Base-by-base conservation (phyloP, 257 asterid species). In the Misopates orontium region DNA sequence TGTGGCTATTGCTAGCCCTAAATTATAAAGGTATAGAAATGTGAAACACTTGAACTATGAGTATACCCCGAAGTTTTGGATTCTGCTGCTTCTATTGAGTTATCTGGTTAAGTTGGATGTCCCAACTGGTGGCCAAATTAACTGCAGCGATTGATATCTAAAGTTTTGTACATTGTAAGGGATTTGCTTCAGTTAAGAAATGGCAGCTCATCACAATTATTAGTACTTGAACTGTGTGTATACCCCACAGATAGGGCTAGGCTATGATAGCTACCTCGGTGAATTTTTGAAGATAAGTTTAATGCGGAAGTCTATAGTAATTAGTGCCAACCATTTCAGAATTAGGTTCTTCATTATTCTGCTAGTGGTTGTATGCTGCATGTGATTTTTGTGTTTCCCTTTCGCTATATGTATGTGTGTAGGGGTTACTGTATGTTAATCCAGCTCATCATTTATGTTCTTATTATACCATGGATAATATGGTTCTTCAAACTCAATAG, bases 301-400 rank as follows among this genome's bases (percentile, higher is more conserved):
- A n/a, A 65, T 17, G 25, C 41, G 41, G 64, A 2, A 36, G 42
- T 36, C 42, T 9, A 36, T 36, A 36, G 11, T 36, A 36, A 36
- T 9, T 36, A 36, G 42, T 36, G 42, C 11, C 42, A 36, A 36
- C 42, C 8, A 36, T 5, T 3, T 36, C 11, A 36, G 8, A 9
- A 36, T 36, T 36, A 11, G 17, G 15, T 63, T 49, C 17, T 49
- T 56, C 16, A 13, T 41, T 49, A 39, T 51, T 59, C 62, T 57
- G 61, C 45, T 20, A 20, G 1, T 59, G 14, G 10, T 23, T 20
- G 28, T 32, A 61, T 8, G 39, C 21, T 61, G 44, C 56, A 39
- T 62, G 48, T 40, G 55, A 47, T 25, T 49, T 52, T 66, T n/a
- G 0, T 25, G 17, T 51, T 70, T 66, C 45, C 70, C 16, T 66